These are phyloP conservation scores for Candida sanyaensis DNA, from an alignment of 1,139 yeast genomes.

Conservation along the genomic window DNA sequence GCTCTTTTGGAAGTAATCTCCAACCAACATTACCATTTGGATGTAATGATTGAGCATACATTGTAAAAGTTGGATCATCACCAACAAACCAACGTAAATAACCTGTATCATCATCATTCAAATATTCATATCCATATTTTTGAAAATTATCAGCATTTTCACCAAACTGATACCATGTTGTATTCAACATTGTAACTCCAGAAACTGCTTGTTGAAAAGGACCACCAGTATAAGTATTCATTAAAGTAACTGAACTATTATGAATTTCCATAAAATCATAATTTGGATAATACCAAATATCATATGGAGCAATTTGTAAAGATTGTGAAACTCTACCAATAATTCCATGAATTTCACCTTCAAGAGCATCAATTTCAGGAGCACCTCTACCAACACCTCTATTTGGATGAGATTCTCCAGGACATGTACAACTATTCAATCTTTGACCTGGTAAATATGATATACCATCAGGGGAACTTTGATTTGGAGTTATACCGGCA, in stretches of 20 bases:
- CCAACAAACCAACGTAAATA: slow-evolving; percentile 87
- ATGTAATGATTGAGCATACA: slow-evolving; percentile 65
- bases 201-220: slow-evolving; percentile 86
- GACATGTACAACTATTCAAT: slow-evolving; percentile 68
- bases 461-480: slow-evolving; percentile 78
- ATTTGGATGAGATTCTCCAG: slow-evolving; percentile 78
- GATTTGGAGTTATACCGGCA: slow-evolving; percentile 89
- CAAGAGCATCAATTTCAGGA: slow-evolving; percentile 83
- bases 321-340: slow-evolving; percentile 80
- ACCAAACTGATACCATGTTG: slow-evolving; percentile 74
- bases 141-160: slow-evolving; percentile 55
- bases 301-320: slow-evolving; percentile 80
- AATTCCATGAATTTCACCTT: slow-evolving; percentile 64
- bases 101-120: slow-evolving; percentile 66
- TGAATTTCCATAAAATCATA: slow-evolving; percentile 67
- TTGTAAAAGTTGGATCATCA: slow-evolving; percentile 61
- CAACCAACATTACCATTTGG: slow-evolving; percentile 84
- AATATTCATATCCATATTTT: slow-evolving; percentile 74
- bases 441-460: slow-evolving; percentile 78
- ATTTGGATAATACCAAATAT: slow-evolving; percentile 84
- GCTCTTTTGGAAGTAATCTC: slow-evolving; percentile 80
- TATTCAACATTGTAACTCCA: slow-evolving; percentile 68
- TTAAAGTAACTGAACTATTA: slow-evolving; percentile 60
- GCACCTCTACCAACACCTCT: slow-evolving; percentile 83
- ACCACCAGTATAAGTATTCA: slow-evolving; percentile 83